phyloP scores from a whole-genome alignment of 805 yeast species.

The Barnettozyma californica region DNA sequence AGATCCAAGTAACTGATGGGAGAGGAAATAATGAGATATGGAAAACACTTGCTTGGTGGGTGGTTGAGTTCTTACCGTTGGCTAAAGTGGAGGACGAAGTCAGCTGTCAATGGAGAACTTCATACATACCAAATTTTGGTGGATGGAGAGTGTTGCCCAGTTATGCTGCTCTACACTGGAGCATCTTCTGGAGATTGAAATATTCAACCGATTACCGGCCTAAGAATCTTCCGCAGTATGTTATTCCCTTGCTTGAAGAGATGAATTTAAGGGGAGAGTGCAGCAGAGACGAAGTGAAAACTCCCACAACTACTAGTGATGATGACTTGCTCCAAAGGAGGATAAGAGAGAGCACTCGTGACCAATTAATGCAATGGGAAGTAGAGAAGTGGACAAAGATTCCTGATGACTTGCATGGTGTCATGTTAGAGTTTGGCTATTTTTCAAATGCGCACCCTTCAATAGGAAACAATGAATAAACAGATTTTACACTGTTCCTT shows the following conservation, averaged over 20 bases:
- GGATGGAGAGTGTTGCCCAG: constrained; percentile 44
- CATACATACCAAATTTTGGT: constrained; percentile 54
- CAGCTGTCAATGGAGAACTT: constrained; percentile 45
- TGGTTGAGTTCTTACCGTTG: constrained; percentile 54
- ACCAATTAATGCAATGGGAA: constrained; percentile 25
- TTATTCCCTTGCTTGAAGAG: constrained; percentile 7
- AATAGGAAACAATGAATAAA: not conserved
- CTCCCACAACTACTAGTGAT: constrained; percentile 7
- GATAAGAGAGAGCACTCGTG: constrained; percentile 12
- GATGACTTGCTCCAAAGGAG: constrained; percentile 9
- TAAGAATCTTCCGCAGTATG: constrained; percentile 36
- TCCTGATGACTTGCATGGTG: constrained; percentile 31
- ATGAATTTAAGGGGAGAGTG: not conserved
- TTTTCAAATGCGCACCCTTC: not conserved
- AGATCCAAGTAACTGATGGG: constrained; percentile 31
- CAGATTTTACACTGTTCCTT: not conserved
- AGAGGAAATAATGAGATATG: constrained; percentile 30
- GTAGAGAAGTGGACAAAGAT: constrained; percentile 25
- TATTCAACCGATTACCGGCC: constrained; percentile 43
- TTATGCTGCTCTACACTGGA: constrained; percentile 53
- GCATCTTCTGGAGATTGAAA: constrained; percentile 51
- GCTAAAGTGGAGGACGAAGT: constrained; percentile 41
- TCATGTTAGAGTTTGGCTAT: constrained; percentile 9
- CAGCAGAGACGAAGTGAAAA: not conserved
- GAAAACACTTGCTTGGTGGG: constrained; percentile 49